Conservation (phyloP, 352 stramenopile species). For the Phytophthora capsici region DNA sequence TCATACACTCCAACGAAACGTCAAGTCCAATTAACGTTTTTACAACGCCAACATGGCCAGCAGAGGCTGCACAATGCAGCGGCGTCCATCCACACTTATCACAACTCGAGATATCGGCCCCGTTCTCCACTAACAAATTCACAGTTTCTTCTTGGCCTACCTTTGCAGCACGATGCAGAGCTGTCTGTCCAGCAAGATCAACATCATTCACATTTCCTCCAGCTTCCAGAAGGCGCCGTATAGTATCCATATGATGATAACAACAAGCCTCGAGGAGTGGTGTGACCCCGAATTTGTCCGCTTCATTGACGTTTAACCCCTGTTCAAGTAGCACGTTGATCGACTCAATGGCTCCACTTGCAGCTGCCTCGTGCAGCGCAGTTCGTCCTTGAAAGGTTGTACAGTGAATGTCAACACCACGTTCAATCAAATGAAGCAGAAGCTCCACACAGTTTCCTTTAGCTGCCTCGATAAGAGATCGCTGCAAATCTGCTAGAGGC, state of each 20-base stretch:
- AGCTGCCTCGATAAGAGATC: neutral
- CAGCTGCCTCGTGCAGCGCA: conserved; percentile 3
- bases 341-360: neutral
- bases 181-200: neutral
- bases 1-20: neutral
- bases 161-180: conserved; percentile 9
- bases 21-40: conserved; percentile 1
- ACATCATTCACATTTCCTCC: neutral
- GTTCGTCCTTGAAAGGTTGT: neutral
- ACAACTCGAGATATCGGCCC: neutral
- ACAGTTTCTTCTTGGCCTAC: neutral
- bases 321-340: neutral
- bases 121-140: neutral
- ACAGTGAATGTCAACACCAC: neutral
- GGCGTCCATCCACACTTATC: conserved; percentile 22
- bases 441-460: neutral
- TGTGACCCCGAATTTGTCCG: conserved; percentile 16
- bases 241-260: neutral
- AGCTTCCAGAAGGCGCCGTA: neutral
- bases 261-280: conserved; percentile 2
- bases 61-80: conserved; percentile 9
- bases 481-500: neutral
- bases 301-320: neutral
- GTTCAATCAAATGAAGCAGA: neutral
- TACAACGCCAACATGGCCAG: neutral